phyloP scores from a whole-genome alignment of 306 rosid genomes.

The Cicer bijugum region DNA sequence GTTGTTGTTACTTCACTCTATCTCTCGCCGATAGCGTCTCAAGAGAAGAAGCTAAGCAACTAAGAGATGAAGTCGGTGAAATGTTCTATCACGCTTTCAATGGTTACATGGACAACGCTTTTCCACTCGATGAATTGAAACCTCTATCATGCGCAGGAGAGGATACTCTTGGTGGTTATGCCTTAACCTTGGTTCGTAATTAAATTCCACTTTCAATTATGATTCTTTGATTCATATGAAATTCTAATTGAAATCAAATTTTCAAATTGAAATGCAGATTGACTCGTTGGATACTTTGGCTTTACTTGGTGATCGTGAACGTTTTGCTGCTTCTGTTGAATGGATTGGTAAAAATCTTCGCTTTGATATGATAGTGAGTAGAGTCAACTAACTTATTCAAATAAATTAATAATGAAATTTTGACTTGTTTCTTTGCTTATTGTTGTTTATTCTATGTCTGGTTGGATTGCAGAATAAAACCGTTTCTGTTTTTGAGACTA shows the following conservation, averaged over 20 bases:
- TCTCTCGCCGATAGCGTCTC: slow-evolving; percentile 67
- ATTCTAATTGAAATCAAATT: neutral
- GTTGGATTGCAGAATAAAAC: slow-evolving; percentile 82
- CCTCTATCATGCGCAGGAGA: slow-evolving; percentile 86
- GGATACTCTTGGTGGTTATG: slow-evolving; percentile 90
- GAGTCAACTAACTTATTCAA: neutral
- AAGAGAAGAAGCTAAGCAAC: slow-evolving; percentile 67
- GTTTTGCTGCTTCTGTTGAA: slow-evolving; percentile 75
- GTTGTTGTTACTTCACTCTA: neutral
- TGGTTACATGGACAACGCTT: slow-evolving; percentile 92
- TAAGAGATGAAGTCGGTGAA: slow-evolving; percentile 80
- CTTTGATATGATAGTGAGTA: slow-evolving; percentile 88
- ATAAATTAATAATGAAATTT: neutral
- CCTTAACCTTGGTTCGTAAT: slow-evolving; percentile 71
- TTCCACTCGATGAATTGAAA: slow-evolving; percentile 87
- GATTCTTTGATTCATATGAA: neutral
- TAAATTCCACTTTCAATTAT: neutral
- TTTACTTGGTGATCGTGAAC: slow-evolving; percentile 79
- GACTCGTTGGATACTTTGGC: slow-evolving; percentile 92
- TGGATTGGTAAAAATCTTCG: slow-evolving; percentile 98
- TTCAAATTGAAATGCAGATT: slow-evolving; percentile 54
- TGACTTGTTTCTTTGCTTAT: neutral
- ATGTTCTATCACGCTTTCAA: slow-evolving; percentile 97
- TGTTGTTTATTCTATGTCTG: neutral
- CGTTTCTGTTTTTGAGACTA: slow-evolving; percentile 88